phyloP scores from a whole-genome alignment of 78 protist species.

The Dictyostelium citrinum region DNA sequence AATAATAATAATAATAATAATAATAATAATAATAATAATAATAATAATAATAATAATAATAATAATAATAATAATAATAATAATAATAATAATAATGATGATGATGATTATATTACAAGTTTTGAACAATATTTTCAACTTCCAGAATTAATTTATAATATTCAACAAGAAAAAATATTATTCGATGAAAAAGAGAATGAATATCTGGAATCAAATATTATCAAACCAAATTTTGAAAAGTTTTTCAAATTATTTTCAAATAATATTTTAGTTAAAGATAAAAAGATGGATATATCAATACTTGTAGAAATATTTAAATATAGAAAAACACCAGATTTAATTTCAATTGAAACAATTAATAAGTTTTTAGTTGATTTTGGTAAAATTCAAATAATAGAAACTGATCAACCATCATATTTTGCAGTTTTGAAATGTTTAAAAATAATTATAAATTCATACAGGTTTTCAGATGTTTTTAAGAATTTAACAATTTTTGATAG shows the following conservation, averaged over 20 bases:
- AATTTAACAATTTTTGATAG: not conserved
- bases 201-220: not conserved
- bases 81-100: too few species aligned
- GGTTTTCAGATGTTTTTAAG: not conserved
- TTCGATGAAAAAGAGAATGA: not conserved
- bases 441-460: not conserved
- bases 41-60: too few species aligned
- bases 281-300: not conserved
- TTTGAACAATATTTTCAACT: too few species aligned
- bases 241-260: not conserved
- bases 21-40: not conserved
- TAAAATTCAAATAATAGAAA: not conserved
- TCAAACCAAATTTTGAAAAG: not conserved
- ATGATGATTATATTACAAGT: too few species aligned
- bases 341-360: not conserved
- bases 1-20: not conserved
- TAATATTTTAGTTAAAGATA: not conserved
- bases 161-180: not conserved
- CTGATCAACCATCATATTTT: not conserved
- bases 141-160: too few species aligned
- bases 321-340: not conserved
- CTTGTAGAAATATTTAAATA: not conserved
- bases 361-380: not conserved
- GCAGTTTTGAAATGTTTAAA: not conserved
- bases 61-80: too few species aligned